Conservation (phyloP, 257 asterid genomes). For the Lycium ferocissimum region DNA sequence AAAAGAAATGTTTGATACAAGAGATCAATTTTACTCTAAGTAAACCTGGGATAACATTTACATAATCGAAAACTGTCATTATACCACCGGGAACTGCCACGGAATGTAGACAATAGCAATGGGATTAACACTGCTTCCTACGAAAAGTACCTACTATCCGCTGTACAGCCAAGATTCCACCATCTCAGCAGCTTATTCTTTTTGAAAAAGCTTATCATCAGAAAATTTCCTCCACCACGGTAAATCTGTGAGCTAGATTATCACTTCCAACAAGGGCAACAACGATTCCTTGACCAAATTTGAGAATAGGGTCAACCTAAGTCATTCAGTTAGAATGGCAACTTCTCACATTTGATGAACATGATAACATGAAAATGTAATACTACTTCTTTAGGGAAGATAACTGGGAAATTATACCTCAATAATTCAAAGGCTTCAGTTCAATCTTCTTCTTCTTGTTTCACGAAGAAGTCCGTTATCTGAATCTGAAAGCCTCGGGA, state of each 20-base stretch:
- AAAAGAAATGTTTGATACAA: constrained; percentile 23
- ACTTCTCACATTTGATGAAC: background rate
- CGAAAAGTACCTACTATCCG: background rate
- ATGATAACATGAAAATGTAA: background rate
- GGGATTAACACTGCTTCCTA: background rate
- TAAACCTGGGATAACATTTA: background rate
- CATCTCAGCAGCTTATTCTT: constrained; percentile 21
- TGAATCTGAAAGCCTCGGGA: constrained; percentile 32
- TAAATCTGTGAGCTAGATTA: constrained; percentile 15
- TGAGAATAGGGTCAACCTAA: background rate
- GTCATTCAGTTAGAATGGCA: background rate
- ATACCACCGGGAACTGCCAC: background rate
- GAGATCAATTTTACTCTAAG: background rate
- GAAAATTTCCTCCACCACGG: background rate
- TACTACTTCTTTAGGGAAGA: background rate
- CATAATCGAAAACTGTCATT: background rate
- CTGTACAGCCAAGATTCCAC: constrained; percentile 12
- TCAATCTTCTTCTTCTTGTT: constrained; percentile 46
- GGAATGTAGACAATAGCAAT: background rate
- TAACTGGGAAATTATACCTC: constrained; percentile 19
- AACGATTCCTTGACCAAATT: background rate
- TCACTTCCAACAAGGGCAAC: constrained; percentile 16
- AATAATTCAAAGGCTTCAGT: constrained; percentile 20
- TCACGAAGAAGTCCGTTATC: constrained; percentile 34
- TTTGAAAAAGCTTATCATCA: constrained; percentile 5